These are phyloP conservation scores for Claviceps maximensis DNA, from an alignment of 2,329 filamentous ascomycete species.

Conservation along the genomic window DNA sequence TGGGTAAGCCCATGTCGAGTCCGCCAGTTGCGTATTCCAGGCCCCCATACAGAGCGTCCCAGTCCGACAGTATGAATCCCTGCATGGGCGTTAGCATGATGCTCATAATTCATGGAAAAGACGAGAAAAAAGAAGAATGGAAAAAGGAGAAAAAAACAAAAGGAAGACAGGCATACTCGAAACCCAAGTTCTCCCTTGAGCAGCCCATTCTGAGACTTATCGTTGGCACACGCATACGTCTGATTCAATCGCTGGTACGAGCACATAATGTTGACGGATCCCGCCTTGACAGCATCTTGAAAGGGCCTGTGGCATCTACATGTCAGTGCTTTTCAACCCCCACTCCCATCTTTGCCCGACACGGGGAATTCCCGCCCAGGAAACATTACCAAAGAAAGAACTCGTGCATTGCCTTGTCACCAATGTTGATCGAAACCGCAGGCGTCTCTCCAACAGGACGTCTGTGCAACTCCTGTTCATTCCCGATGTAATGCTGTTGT, in stretches of 20 bases:
- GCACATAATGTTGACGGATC: constrained; percentile 43
- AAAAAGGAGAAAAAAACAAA: background rate
- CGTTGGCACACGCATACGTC: constrained; percentile 57
- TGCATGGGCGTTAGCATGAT: constrained; percentile 10
- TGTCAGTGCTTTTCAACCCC: background rate
- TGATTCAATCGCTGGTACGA: constrained; percentile 60
- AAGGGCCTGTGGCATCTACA: constrained; percentile 38
- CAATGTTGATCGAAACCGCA: constrained; percentile 41
- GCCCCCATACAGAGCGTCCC: constrained; percentile 51
- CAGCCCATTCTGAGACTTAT: constrained; percentile 50
- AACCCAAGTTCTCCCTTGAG: constrained; percentile 49
- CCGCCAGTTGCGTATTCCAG: constrained; percentile 49
- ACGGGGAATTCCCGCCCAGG: background rate
- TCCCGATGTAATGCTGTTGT: constrained; percentile 56
- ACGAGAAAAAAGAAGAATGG: background rate
- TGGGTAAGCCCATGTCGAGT: constrained; percentile 59
- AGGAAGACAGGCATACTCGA: constrained; percentile 14
- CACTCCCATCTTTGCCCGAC: too few species aligned
- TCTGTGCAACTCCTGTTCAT: constrained; percentile 63
- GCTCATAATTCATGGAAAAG: background rate
- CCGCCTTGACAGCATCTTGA: constrained; percentile 49
- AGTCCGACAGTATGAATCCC: constrained; percentile 56
- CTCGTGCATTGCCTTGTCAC: constrained; percentile 47
- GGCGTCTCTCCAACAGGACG: constrained; percentile 47
- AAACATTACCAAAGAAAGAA: constrained; percentile 34